Conservation (phyloP, 2,329 filamentous ascomycete species). For the Pseudogymnoascus sp. region DNA sequence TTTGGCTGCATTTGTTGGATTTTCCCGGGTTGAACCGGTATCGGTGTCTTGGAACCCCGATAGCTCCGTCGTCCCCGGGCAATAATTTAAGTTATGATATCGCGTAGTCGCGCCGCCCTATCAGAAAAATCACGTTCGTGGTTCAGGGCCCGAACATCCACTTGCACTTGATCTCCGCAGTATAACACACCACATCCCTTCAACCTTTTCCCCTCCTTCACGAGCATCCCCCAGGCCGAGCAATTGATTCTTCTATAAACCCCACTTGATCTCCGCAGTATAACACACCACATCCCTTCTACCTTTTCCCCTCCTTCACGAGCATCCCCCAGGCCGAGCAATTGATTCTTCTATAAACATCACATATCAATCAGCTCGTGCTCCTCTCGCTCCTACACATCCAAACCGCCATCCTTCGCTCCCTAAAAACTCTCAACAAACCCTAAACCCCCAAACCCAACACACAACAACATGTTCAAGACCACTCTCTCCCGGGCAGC, state of each 20-base stretch:
- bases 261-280: neutral
- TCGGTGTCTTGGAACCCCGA: slow-evolving; percentile 4
- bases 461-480: slow-evolving; percentile 8
- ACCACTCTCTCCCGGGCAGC: slow-evolving; percentile 13
- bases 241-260: neutral
- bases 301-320: neutral
- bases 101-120: slow-evolving; percentile 3
- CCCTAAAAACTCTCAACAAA: neutral
- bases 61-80: neutral
- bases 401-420: neutral
- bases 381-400: neutral
- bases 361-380: neutral
- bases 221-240: neutral
- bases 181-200: slow-evolving; percentile 2
- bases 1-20: neutral
- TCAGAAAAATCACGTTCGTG: slow-evolving; percentile 2
- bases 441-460: neutral
- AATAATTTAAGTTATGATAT: slow-evolving; percentile 6
- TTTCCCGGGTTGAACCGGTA: slow-evolving; percentile 4
- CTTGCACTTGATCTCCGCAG: neutral
- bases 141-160: slow-evolving; percentile 2
- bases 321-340: slow-evolving; percentile 1
- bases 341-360: neutral
- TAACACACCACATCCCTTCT: neutral
- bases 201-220: neutral